Evolutionary conservation across 345 rosid species (phyloP).

Genomic region (Draba incana): DNA sequence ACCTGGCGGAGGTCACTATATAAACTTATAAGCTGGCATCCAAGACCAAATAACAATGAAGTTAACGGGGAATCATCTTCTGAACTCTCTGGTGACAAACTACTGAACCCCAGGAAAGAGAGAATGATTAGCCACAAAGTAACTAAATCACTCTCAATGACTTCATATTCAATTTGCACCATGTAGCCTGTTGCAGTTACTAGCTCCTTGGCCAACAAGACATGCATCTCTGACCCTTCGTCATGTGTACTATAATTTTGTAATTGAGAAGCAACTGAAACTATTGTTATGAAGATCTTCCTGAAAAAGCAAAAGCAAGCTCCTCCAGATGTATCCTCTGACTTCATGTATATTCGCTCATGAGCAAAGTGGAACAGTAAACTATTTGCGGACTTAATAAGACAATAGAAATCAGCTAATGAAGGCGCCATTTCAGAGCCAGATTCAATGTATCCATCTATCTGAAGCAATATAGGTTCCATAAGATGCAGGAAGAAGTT

Average conservation of each 20-base stretch:
- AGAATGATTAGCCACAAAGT: constrained; percentile 69
- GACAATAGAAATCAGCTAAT: constrained; percentile 52
- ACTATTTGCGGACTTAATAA: constrained; percentile 58
- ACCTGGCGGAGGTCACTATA: constrained; percentile 94
- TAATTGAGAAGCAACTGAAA: constrained; percentile 55
- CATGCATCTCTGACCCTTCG: constrained; percentile 45
- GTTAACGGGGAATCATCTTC: constrained; percentile 46
- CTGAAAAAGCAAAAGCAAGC: constrained; percentile 71
- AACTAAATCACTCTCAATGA: constrained; percentile 65
- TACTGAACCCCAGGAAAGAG: constrained; percentile 58
- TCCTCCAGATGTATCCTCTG: constrained; percentile 82
- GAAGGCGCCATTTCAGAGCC: constrained; percentile 43
- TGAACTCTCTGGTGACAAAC: constrained; percentile 44
- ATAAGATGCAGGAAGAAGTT: constrained; percentile 78
- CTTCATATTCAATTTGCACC: constrained; percentile 80
- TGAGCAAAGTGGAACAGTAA: constrained; percentile 55
- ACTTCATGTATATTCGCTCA: constrained; percentile 63
- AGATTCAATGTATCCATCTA: constrained; percentile 51
- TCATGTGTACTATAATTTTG: constrained; percentile 40
- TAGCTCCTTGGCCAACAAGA: constrained; percentile 62
- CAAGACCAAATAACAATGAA: constrained; percentile 53
- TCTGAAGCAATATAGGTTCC: constrained; percentile 73
- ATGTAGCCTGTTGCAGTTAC: constrained; percentile 58
- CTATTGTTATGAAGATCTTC: constrained; percentile 54
- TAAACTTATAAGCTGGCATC: constrained; percentile 74